phyloP scores from a whole-genome alignment of 345 rosid genomes.

The Capsella bursapastoris region DNA sequence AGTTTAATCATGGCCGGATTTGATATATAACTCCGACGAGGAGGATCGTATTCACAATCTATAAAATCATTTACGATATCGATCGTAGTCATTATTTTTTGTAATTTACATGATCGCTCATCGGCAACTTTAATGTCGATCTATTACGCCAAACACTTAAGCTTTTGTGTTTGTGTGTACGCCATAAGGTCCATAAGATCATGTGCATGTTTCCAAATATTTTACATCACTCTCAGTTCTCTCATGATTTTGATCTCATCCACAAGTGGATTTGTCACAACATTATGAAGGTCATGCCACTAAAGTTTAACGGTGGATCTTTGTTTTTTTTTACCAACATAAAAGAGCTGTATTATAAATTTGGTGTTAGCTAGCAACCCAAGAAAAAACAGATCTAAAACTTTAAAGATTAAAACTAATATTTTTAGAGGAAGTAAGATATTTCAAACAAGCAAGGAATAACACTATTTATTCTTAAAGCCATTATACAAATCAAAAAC shows the following conservation, averaged over 20 bases:
- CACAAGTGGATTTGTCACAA: constrained; percentile 11
- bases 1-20: constrained; percentile 23
- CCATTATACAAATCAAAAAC: constrained; percentile 14
- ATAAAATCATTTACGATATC: neutral
- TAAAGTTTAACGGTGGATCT: neutral
- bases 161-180: neutral
- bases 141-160: neutral
- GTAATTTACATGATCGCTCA: neutral
- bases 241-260: constrained; percentile 12
- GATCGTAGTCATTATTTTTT: neutral
- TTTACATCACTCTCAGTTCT: constrained; percentile 3
- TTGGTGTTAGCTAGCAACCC: neutral
- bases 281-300: constrained; percentile 24
- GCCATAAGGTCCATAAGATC: neutral
- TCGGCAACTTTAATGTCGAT: constrained; percentile 1
- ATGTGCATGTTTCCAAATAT: constrained; percentile 8
- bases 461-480: constrained; percentile 30
- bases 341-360: constrained; percentile 4
- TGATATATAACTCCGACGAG: neutral
- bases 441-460: constrained; percentile 44
- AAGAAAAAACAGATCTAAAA: constrained; percentile 19
- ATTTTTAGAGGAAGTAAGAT: constrained; percentile 23
- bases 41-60: neutral
- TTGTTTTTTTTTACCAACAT: neutral
- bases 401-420: neutral